A percentile compares a stretch with the other conserved stretches of the same genome.
Evolutionary conservation across 495 filamentous ascomycete species (phyloP).

Genomic region (Aspergillus bridgeri): DNA sequence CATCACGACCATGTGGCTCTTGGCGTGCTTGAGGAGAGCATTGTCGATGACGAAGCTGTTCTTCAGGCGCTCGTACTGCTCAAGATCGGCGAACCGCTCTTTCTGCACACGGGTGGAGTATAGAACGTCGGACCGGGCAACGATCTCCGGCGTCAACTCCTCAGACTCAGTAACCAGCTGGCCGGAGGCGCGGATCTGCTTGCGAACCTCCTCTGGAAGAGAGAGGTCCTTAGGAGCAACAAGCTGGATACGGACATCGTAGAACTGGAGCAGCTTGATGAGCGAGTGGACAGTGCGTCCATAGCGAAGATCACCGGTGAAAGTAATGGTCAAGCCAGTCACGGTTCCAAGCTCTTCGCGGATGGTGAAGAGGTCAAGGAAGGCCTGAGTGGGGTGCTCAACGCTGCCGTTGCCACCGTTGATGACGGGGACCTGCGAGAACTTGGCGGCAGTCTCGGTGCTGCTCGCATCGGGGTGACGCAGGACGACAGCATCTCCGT

Average conservation of each 20-base stretch:
- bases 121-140: slow-evolving; percentile 80
- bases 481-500: slow-evolving; percentile 89
- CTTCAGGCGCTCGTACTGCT: slow-evolving; percentile 82
- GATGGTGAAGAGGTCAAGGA: slow-evolving; percentile 98
- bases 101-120: slow-evolving; percentile 97
- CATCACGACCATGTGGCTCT: slow-evolving; percentile 87
- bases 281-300: slow-evolving; percentile 93
- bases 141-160: slow-evolving; percentile 77
- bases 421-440: slow-evolving; percentile 84
- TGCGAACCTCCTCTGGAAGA: slow-evolving; percentile 69
- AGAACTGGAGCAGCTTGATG: slow-evolving; percentile 87
- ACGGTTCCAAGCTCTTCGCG: slow-evolving; percentile 95
- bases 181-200: slow-evolving; percentile 64
- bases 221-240: slow-evolving; percentile 77
- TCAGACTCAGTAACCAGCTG: slow-evolving; percentile 72
- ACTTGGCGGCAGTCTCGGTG: slow-evolving; percentile 76
- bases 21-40: slow-evolving; percentile 83
- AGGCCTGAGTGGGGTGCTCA: slow-evolving; percentile 96
- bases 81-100: slow-evolving; percentile 79
- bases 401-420: slow-evolving; percentile 94
- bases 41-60: slow-evolving; percentile 85
- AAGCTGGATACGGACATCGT: slow-evolving; percentile 89
- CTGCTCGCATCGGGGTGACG: slow-evolving; percentile 82
- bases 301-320: slow-evolving; percentile 87
- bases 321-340: slow-evolving; percentile 90